Percentiles rank a stretch among this genome's conserved stretches.
Conservation (phyloP, 208 protist species). For the Leishmania gerbilli region DNA sequence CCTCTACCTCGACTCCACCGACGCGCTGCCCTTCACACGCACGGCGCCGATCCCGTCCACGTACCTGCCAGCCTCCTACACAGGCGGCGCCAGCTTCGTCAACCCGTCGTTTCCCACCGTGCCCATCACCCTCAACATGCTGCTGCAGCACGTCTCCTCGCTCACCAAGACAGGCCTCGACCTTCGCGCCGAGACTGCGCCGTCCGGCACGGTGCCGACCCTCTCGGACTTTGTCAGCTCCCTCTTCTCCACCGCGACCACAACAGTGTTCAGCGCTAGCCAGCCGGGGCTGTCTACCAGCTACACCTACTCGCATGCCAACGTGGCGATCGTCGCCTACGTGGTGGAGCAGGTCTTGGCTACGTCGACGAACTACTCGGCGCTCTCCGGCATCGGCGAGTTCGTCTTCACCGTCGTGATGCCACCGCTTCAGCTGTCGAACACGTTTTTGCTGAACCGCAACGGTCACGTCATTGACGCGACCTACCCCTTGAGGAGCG, state of each 20-base stretch:
- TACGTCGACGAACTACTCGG: neutral
- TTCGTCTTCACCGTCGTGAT: constrained; percentile 46
- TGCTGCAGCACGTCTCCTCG: constrained; percentile 65
- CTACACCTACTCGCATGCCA: constrained; percentile 52
- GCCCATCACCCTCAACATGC: constrained; percentile 56
- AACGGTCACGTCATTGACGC: constrained; percentile 12
- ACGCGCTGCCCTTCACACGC: constrained; percentile 44
- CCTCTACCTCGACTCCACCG: constrained; percentile 39
- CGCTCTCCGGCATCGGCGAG: constrained; percentile 24
- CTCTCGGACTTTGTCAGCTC: constrained; percentile 38
- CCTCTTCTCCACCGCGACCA: constrained; percentile 27
- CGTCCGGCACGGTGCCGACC: constrained; percentile 16
- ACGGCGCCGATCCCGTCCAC: constrained; percentile 35
- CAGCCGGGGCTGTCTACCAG: constrained; percentile 24
- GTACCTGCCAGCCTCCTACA: constrained; percentile 43
- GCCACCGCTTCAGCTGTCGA: constrained; percentile 43
- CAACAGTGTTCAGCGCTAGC: constrained; percentile 14
- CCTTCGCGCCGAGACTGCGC: constrained; percentile 3
- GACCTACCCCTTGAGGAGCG: constrained; percentile 25
- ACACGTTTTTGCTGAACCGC: constrained; percentile 53
- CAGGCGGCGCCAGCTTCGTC: constrained; percentile 5
- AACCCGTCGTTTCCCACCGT: constrained; percentile 24
- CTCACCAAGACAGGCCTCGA: constrained; percentile 45
- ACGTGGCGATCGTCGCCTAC: constrained; percentile 59
- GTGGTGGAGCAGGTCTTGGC: constrained; percentile 52